phyloP scores from a whole-genome alignment of 768 basidiomycete genomes.

The Cystobasidium onofrii region DNA sequence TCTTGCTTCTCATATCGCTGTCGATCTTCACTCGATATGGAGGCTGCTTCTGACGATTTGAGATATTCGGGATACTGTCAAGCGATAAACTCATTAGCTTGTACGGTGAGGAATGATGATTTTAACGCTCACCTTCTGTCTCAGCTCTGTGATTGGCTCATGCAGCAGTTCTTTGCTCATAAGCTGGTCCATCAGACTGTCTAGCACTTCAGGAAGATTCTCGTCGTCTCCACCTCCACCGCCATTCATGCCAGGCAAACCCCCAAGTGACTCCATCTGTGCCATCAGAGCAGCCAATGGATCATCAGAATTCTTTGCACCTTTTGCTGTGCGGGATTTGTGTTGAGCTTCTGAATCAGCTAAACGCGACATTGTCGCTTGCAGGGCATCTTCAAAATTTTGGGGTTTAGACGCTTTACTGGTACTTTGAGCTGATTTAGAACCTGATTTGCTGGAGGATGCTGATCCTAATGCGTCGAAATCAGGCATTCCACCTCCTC shows the following conservation, averaged over 20 bases:
- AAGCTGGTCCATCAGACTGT: slow-evolving; percentile 70
- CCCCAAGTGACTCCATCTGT: slow-evolving; percentile 34
- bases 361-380: slow-evolving; percentile 65
- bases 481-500: background rate
- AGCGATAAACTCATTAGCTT: background rate
- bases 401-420: slow-evolving; percentile 29
- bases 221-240: slow-evolving; percentile 44
- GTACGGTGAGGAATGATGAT: background rate
- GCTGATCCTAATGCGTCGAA: slow-evolving; percentile 28
- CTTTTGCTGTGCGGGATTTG: background rate
- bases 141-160: slow-evolving; percentile 73
- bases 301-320: slow-evolving; percentile 25
- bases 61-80: slow-evolving; percentile 70
- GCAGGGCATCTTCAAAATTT: slow-evolving; percentile 63
- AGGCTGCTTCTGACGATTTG: slow-evolving; percentile 46
- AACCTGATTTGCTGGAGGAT: slow-evolving; percentile 29
- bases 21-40: slow-evolving; percentile 56
- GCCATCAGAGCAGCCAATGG: slow-evolving; percentile 43
- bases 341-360: slow-evolving; percentile 49
- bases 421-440: background rate
- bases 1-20: slow-evolving; percentile 61
- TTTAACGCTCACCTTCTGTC: slow-evolving; percentile 54
- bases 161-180: slow-evolving; percentile 78
- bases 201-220: slow-evolving; percentile 58
- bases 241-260: slow-evolving; percentile 40